Evolutionary conservation across 768 basidiomycete species (phyloP).

Genomic region (Chlorophyllum brunneum): DNA sequence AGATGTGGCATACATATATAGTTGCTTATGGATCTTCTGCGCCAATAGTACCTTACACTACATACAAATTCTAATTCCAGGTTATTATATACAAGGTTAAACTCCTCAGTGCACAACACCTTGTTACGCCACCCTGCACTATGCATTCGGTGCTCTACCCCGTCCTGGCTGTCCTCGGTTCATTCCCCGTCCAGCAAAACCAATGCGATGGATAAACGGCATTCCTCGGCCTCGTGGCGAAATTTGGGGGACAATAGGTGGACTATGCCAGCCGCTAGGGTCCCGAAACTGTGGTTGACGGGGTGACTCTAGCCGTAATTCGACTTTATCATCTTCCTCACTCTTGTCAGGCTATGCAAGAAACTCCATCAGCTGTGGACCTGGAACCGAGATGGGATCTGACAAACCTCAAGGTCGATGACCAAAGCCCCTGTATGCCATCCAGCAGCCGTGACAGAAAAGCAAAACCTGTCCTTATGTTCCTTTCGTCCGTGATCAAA

Average conservation of each 20-base stretch:
- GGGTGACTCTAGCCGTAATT: slow-evolving; percentile 8
- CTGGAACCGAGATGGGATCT: neutral
- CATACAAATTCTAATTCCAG: no score
- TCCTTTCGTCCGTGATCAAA: slow-evolving; percentile 60
- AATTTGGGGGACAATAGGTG: slow-evolving; percentile 19
- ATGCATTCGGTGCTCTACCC: neutral
- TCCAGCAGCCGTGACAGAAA: slow-evolving; percentile 76
- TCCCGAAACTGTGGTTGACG: neutral
- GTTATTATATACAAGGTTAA: neutral
- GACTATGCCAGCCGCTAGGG: slow-evolving; percentile 15
- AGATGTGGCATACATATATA: neutral
- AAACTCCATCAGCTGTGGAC: slow-evolving; percentile 12
- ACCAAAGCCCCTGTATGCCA: slow-evolving; percentile 93
- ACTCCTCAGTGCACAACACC: neutral
- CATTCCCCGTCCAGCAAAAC: slow-evolving; percentile 53
- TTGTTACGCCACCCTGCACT: neutral
- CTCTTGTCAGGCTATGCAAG: slow-evolving; percentile 27
- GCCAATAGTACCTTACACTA: neutral
- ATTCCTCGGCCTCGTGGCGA: slow-evolving; percentile 26
- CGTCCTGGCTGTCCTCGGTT: neutral
- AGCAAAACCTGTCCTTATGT: slow-evolving; percentile 64
- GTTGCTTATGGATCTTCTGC: neutral
- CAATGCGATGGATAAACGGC: slow-evolving; percentile 41
- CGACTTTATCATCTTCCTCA: slow-evolving; percentile 32
- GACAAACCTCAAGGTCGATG: slow-evolving; percentile 72